Base-by-base conservation (phyloP, 257 asterid genomes). In the Craterostigma plantagineum region DNA sequence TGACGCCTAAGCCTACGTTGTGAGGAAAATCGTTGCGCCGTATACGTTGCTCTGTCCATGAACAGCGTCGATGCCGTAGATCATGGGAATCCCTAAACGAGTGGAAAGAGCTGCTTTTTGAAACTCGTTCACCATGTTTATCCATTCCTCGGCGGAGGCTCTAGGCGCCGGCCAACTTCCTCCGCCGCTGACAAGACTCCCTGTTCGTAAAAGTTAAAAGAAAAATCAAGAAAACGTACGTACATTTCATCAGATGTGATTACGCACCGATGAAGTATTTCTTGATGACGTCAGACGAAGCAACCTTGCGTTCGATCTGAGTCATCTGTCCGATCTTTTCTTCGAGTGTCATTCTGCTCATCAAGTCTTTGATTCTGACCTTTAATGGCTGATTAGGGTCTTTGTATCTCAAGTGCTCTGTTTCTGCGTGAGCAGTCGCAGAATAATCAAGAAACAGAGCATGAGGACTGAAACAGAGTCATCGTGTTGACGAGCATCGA, bases 1-100 rank as follows among this genome's bases (percentile, higher is more conserved):
- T 69, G 4, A 48, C 77, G 35, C 82, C 77, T n/a, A 73, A 68
- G 0, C 82, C 82, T 23, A 72, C 63, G 52, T 72, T 72, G 64
- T 72, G 82, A 17, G 83, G 50, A 70, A 74, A 34, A 74, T 70
- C 1, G 84, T 74, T 15, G 84, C 79, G 0, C 54, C 64, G 42
- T 67, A 74, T 0, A 46, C 76, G 39, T 70, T 74, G 9, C 66
- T 74, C 2, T 74, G 62, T 9, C 84, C 79, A 43, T 74, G 84
- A 50, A 70, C 54, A 9, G 76, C 76, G 38, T 74, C 84, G 13
- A 67, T 74, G 11, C 84, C 84, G 38, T 63, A 66, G 15, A 70
- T 56, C 66, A 74, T 59, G 0, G 83, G 83, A 30, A 73, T 73
- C n/a, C 71, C 73, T 4, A 74, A 59, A 1, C 71, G 72, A 12